Percentiles rank a stretch among this genome's conserved stretches.
Evolutionary conservation across 2,329 filamentous ascomycete genomes (phyloP).

Genomic region (Xylariaceae sp.): DNA sequence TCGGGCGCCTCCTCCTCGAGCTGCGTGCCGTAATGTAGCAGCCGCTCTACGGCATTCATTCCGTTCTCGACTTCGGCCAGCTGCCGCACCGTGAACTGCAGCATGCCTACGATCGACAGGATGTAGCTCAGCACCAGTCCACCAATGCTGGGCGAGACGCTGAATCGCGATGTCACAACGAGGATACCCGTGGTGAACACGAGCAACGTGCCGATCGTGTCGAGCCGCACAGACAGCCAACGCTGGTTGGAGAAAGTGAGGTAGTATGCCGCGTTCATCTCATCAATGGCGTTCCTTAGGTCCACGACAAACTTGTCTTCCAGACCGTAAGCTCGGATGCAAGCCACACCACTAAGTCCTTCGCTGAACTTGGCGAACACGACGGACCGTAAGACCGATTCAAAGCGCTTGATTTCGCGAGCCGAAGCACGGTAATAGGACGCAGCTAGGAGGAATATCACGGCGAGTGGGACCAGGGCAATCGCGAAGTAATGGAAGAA

Average conservation of each 20-base stretch:
- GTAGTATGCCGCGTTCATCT: slow-evolving; percentile 93
- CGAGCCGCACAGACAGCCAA: slow-evolving; percentile 83
- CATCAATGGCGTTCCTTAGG: slow-evolving; percentile 71
- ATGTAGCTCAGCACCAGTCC: slow-evolving; percentile 93
- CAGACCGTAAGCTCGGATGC: slow-evolving; percentile 85
- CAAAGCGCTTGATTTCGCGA: slow-evolving; percentile 90
- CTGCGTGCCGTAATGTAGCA: slow-evolving; percentile 82
- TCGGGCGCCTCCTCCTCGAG: slow-evolving; percentile 87
- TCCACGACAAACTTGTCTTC: slow-evolving; percentile 68
- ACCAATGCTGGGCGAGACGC: slow-evolving; percentile 75
- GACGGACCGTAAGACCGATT: slow-evolving; percentile 78
- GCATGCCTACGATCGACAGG: slow-evolving; percentile 87
- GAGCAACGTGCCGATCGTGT: slow-evolving; percentile 76
- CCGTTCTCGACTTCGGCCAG: slow-evolving; percentile 95
- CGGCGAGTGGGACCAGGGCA: slow-evolving; percentile 58
- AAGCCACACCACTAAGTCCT: slow-evolving; percentile 76
- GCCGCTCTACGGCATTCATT: slow-evolving; percentile 93
- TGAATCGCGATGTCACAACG: slow-evolving; percentile 86
- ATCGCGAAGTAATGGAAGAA: slow-evolving; percentile 85
- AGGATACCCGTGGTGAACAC: slow-evolving; percentile 87
- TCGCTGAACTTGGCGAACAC: slow-evolving; percentile 93
- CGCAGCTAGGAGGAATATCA: slow-evolving; percentile 77
- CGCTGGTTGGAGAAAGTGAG: slow-evolving; percentile 93
- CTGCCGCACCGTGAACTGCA: slow-evolving; percentile 92
- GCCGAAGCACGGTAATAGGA: slow-evolving; percentile 88